A percentile compares a stretch with the other conserved stretches of the same genome.
These are phyloP conservation scores for Talaromyces nanjingensis DNA, from an alignment of 495 filamentous ascomycete species.

Conservation along the genomic window DNA sequence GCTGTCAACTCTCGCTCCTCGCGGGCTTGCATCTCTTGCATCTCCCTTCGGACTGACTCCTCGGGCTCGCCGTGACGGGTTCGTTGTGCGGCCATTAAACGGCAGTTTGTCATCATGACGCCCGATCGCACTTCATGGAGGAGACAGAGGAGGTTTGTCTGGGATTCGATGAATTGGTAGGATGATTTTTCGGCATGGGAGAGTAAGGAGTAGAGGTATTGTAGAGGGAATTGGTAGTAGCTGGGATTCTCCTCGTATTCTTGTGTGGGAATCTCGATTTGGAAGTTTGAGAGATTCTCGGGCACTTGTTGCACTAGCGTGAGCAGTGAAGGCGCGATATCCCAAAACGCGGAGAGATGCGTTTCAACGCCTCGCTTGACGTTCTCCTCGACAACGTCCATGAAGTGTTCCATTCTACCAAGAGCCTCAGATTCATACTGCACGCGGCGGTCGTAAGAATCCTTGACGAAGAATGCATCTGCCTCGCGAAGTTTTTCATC, in stretches of 20 bases:
- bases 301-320: slow-evolving; percentile 75
- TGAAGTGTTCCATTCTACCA: slow-evolving; percentile 68
- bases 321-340: slow-evolving; percentile 79
- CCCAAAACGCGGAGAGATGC: slow-evolving; percentile 92
- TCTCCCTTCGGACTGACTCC: slow-evolving; percentile 42
- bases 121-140: slow-evolving; percentile 87
- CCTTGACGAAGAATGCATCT: slow-evolving; percentile 71
- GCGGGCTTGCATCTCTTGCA: slow-evolving; percentile 52
- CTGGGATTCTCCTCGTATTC: slow-evolving; percentile 82
- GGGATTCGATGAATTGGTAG: slow-evolving; percentile 93
- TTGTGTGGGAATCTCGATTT: slow-evolving; percentile 58
- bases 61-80: slow-evolving; percentile 49
- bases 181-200: slow-evolving; percentile 81
- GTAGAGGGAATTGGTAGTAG: slow-evolving; percentile 66
- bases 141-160: slow-evolving; percentile 88
- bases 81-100: slow-evolving; percentile 49
- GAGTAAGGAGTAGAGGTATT: slow-evolving; percentile 81
- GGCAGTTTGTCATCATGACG: slow-evolving; percentile 53
- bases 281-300: slow-evolving; percentile 47
- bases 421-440: slow-evolving; percentile 60
- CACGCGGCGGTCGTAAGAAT: slow-evolving; percentile 59
- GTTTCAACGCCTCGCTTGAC: slow-evolving; percentile 82
- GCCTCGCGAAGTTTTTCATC: slow-evolving; percentile 70
- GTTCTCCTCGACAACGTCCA: slow-evolving; percentile 74
- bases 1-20: slow-evolving; percentile 66